Evolutionary conservation across 202 grass and related monocot species (phyloP), one percentile per base, ranked within the genome.

Genomic region (Setaria italica): DNA sequence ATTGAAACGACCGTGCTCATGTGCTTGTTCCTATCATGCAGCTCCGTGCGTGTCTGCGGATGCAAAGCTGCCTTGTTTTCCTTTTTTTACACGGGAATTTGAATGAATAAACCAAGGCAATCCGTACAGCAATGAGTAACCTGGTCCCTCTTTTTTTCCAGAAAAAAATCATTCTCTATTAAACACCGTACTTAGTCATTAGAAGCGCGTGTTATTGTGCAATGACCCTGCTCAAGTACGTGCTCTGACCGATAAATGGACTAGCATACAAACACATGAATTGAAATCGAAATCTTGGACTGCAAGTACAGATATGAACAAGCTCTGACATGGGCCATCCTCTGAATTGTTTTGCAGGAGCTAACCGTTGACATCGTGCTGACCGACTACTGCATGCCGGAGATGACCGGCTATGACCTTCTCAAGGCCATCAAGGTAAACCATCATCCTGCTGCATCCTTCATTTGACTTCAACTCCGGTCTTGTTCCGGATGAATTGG

Each of bases 321-420:
- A 16, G 2, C 29, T 70, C 17, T 85, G 12, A 76, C 21, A 53
- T 32, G 2, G 12, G 39, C 39, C 54, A 6, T 10, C 4, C 32
- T 32, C 48, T 74, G 41, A 56, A 60, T 74, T 43, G 11, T 29
- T 86, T 45, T 80, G 51, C 90, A 93, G 92, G 87, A 87, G 34
- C 60, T 68, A 73, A 89, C 81, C 68, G 74, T 98, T 20, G 95
- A 98, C 86, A 89, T 98, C n/a, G 94, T 98, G 62, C 83, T 98
- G 17, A 98, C 95, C 9, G 93, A 98, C 82, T 98, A 98, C 80
- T 98, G 89, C 82, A 98, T 98, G 95, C 95, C 95, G 7, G 92
- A 98, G 86, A 98, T 98, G 95, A 98, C 95, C 47, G 95, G 95
- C 33, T 95, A 95, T 80, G 95, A 98, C 46, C 91, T 98, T 49